Percentiles rank a stretch among this genome's conserved stretches.
phyloP scores from a whole-genome alignment of 164 flowering plant genomes.

The Umbilicus rupestris region DNA sequence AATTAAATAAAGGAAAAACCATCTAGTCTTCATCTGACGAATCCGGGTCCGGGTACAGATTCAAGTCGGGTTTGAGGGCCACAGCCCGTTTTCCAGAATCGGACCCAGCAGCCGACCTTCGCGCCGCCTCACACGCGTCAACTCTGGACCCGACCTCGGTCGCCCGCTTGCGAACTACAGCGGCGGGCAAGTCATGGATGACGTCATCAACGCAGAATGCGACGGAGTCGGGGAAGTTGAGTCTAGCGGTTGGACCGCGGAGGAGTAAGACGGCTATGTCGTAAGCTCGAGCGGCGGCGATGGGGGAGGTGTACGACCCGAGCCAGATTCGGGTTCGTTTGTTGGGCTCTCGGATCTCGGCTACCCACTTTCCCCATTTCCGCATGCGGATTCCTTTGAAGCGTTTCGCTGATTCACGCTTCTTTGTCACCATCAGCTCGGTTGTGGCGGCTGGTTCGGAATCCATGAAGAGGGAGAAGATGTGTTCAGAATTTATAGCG shows the following conservation, averaged over 20 bases:
- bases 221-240: constrained; percentile 9
- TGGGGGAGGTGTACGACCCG: constrained; percentile 65
- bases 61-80: too few species aligned
- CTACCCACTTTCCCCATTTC: constrained; percentile 1
- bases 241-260: constrained; percentile 58
- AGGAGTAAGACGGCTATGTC: constrained; percentile 71
- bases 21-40: too few species aligned
- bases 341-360: constrained; percentile 2
- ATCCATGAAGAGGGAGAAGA: too few species aligned
- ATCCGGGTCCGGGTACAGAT: too few species aligned
- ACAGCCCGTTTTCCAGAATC: too few species aligned
- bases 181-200: not conserved
- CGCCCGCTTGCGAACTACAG: not conserved
- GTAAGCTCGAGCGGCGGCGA: constrained; percentile 77
- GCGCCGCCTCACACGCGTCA: not conserved
- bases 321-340: constrained; percentile 59
- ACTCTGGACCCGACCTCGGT: constrained; percentile 1
- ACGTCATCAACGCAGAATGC: not conserved
- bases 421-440: too few species aligned
- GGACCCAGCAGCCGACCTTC: too few species aligned
- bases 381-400: not conserved
- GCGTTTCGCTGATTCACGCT: not conserved
- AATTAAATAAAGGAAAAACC: too few species aligned
- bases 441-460: too few species aligned
- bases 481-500: too few species aligned